Base-by-base conservation (phyloP, 192 early-diverging fungal genomes). In the Dispira simplex region DNA sequence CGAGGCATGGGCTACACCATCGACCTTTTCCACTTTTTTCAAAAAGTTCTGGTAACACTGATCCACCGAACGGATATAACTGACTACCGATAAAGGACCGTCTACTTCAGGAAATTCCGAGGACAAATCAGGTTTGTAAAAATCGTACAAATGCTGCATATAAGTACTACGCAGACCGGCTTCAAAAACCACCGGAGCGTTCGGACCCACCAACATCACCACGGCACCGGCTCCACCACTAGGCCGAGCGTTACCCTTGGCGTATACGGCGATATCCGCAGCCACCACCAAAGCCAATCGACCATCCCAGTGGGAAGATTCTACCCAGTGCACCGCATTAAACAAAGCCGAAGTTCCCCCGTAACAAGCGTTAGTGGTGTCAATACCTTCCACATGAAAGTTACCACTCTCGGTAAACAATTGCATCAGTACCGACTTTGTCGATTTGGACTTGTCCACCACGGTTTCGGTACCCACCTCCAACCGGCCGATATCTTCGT, bases 391-490 rank as follows among this genome's bases (percentile, higher is more conserved):
- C 39, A 99, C 88, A 69, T 86, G 87, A 56, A 83, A 84, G 83
- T 99, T 99, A 46, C 88, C 91, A 46, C 85, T 84, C 64, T 91
- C 87, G 54, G 75, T 74, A 68, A 99, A 99, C 43, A 99, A 81
- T 64, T 88, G 86, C 97, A 99, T 99, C 64, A 99, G 81, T 39
- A 88, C 87, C 10, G 91, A 84, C 80, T 99, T 99, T 70, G 95
- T 93, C 28, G 92, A 88, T 82, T 99, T 99, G 64, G 90, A 90
- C 79, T 99, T 99, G 82, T 99, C 96, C 63, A 99, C 91, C 68
- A 99, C 94, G 48, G 96, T 95, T 75, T 99, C 96, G 53, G 96
- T 99, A 47, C 96, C 96, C 47, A 99, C 93, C 68, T 99, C 96
- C 28, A 99, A 79, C 28, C 88, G 85, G 52, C 94, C 96, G 79